These are phyloP conservation scores for Aspergillus fijiensis DNA, from an alignment of 2,329 filamentous ascomycete genomes.

Conservation along the genomic window DNA sequence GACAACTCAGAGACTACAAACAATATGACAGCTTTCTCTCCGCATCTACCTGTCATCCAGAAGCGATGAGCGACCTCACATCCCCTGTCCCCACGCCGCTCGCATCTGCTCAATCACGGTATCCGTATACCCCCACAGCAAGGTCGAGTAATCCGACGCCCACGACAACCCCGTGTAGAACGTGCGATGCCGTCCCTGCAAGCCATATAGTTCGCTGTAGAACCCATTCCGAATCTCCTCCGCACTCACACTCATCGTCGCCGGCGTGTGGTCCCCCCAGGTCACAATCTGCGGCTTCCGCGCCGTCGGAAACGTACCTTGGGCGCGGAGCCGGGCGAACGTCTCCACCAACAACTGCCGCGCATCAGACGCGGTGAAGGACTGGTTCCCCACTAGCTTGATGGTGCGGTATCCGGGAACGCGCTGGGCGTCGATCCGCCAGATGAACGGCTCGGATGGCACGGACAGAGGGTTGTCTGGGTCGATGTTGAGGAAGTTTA, in stretches of 20 bases:
- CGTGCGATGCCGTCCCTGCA: slow-evolving; percentile 2
- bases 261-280: not conserved
- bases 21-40: too few relatives aligned
- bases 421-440: not conserved
- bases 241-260: not conserved
- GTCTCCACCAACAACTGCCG: not conserved
- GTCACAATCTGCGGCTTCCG: not conserved
- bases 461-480: not conserved
- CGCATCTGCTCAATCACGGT: not conserved
- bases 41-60: too few relatives aligned
- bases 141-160: not conserved
- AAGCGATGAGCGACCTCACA: not conserved
- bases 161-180: slow-evolving; percentile 1
- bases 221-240: not conserved
- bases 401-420: not conserved
- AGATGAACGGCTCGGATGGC: not conserved
- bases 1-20: too few relatives aligned
- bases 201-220: not conserved
- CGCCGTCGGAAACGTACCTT: not conserved
- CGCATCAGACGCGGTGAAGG: not conserved
- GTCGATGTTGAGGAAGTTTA: not conserved
- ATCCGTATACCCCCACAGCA: not conserved
- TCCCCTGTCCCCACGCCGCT: not conserved
- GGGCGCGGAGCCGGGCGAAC: not conserved
- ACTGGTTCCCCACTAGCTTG: not conserved